phyloP scores from a whole-genome alignment of 495 filamentous ascomycete species.

The Lasiosphaeris hirsuta region DNA sequence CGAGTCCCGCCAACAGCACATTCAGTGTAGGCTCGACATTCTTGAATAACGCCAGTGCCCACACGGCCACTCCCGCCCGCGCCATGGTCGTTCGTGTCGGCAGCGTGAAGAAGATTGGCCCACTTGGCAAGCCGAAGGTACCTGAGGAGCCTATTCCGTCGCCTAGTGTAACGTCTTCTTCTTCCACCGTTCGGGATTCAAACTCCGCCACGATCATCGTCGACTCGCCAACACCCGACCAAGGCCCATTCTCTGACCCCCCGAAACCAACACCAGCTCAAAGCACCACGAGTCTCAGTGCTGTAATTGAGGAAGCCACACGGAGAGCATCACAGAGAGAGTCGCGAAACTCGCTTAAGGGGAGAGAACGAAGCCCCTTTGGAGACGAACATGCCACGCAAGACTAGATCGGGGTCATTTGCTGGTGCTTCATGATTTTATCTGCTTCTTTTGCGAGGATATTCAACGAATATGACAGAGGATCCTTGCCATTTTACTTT shows the following conservation, averaged over 20 bases:
- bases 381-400: slow-evolving; percentile 53
- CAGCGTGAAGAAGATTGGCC: slow-evolving; percentile 45
- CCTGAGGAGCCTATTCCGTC: slow-evolving; percentile 26
- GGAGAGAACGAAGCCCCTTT: slow-evolving; percentile 49
- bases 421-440: not conserved
- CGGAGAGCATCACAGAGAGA: slow-evolving; percentile 38
- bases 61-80: slow-evolving; percentile 49
- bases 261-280: slow-evolving; percentile 28
- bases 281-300: slow-evolving; percentile 48
- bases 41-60: slow-evolving; percentile 55
- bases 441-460: not conserved
- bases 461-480: not conserved
- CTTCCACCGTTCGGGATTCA: slow-evolving; percentile 30
- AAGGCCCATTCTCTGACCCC: slow-evolving; percentile 61
- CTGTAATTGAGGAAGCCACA: slow-evolving; percentile 51
- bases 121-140: slow-evolving; percentile 12
- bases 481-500: not conserved
- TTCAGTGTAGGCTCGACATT: slow-evolving; percentile 66
- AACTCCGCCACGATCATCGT: slow-evolving; percentile 47
- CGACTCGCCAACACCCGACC: slow-evolving; percentile 45
- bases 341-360: slow-evolving; percentile 25
- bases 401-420: slow-evolving; percentile 27
- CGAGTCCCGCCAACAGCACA: slow-evolving; percentile 41
- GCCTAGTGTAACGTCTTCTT: slow-evolving; percentile 9
- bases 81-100: slow-evolving; percentile 54